A percentile compares a stretch with the other conserved stretches of the same genome.
Evolutionary conservation across 2,329 filamentous ascomycete species (phyloP).

Genomic region (Arthrinium phaeospermum): DNA sequence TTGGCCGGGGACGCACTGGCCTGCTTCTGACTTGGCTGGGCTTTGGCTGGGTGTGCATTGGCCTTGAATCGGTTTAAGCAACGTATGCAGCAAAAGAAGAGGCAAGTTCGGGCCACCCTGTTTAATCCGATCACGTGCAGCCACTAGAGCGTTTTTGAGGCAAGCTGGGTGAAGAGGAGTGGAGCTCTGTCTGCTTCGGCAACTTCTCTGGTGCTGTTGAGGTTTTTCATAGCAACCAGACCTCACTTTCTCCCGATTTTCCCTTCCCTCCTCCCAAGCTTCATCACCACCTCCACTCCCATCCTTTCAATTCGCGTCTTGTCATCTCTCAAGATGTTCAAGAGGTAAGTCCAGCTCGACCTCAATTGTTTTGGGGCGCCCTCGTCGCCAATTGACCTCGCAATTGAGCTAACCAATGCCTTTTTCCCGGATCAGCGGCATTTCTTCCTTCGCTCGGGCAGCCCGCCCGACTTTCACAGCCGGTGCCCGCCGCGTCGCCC

Average conservation of each 20-base stretch:
- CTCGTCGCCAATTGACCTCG: slow-evolving; percentile 3
- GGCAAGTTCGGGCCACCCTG: background rate
- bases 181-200: slow-evolving; percentile 19
- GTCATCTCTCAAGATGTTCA: slow-evolving; percentile 80
- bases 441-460: slow-evolving; percentile 68
- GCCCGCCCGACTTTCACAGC: slow-evolving; percentile 66
- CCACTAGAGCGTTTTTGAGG: slow-evolving; percentile 12
- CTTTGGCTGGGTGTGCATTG: background rate
- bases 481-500: slow-evolving; percentile 61
- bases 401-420: slow-evolving; percentile 55
- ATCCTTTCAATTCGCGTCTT: slow-evolving; percentile 64
- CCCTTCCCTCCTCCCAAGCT: slow-evolving; percentile 37
- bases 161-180: slow-evolving; percentile 6
- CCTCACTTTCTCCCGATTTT: slow-evolving; percentile 29
- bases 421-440: slow-evolving; percentile 59
- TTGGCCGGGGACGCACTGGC: slow-evolving; percentile 5
- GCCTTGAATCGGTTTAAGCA: slow-evolving; percentile 1
- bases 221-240: slow-evolving; percentile 25
- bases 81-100: slow-evolving; percentile 14
- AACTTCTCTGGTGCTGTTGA: slow-evolving; percentile 23
- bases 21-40: background rate
- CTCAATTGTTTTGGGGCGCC: slow-evolving; percentile 49
- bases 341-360: slow-evolving; percentile 65
- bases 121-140: slow-evolving; percentile 19
- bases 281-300: slow-evolving; percentile 59